A percentile compares a stretch with the other conserved stretches of the same genome.
Conservation (phyloP, 768 basidiomycete species). For the Coprinopsis strossmayeri region DNA sequence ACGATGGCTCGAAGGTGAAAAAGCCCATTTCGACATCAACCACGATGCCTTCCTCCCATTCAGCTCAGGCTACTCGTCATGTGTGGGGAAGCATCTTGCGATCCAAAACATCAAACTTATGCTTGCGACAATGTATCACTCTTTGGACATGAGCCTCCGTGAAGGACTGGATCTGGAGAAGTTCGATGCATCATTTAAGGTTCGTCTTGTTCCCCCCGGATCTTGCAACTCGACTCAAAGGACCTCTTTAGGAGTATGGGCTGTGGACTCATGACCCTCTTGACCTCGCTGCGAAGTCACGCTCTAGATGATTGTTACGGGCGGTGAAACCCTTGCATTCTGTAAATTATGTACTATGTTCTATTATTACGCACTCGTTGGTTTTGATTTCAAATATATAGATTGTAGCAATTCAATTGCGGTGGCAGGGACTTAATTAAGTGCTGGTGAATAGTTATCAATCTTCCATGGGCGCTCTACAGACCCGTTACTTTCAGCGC, state of each 20-base stretch:
- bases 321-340: too few species aligned
- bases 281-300: not conserved
- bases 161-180: slow-evolving; percentile 12
- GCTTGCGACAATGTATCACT: slow-evolving; percentile 12
- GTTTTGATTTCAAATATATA: too few species aligned
- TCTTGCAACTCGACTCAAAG: not conserved
- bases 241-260: slow-evolving; percentile 15
- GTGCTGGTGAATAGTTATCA: too few species aligned
- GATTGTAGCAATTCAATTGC: too few species aligned
- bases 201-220: slow-evolving; percentile 1
- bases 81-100: slow-evolving; percentile 20
- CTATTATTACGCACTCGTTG: too few species aligned
- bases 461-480: too few species aligned
- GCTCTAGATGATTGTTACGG: not conserved
- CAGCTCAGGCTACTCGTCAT: slow-evolving; percentile 14
- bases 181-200: slow-evolving; percentile 19
- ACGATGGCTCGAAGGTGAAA: slow-evolving; percentile 17
- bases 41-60: slow-evolving; percentile 14
- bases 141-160: slow-evolving; percentile 6
- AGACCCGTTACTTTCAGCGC: too few species aligned
- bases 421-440: too few species aligned
- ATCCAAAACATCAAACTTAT: slow-evolving; percentile 19
- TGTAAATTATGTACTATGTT: too few species aligned
- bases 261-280: slow-evolving; percentile 17
- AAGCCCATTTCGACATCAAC: slow-evolving; percentile 4